Evolutionary conservation across 2,329 filamentous ascomycete genomes (phyloP).

Genomic region (Colletotrichum horii): DNA sequence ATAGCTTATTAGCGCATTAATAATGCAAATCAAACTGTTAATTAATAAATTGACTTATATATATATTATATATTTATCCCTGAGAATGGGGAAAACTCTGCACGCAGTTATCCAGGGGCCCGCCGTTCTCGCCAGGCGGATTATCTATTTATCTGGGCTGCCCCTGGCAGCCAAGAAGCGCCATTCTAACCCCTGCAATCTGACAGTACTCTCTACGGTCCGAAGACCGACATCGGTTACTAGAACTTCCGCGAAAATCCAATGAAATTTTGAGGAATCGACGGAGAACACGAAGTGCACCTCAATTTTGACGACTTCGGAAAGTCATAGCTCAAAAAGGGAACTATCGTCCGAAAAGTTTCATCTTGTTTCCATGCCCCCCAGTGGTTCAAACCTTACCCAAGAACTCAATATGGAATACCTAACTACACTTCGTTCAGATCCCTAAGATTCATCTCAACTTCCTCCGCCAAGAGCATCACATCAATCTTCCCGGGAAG

Average conservation of each 20-base stretch:
- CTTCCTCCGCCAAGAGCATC: neutral
- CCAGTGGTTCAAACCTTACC: neutral
- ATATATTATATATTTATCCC: no score
- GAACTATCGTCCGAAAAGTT: neutral
- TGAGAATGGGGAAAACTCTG: no score
- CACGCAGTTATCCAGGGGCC: no score
- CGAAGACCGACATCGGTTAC: neutral
- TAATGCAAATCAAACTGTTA: no score
- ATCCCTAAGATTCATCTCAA: neutral
- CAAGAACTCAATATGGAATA: neutral
- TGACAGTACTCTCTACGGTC: fast-evolving
- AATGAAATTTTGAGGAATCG: neutral
- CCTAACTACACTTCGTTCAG: fast-evolving
- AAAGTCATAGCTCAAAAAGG: neutral
- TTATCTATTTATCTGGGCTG: no score
- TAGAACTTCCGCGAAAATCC: neutral
- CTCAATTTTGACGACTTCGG: neutral
- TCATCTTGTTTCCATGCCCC: neutral
- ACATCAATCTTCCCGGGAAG: neutral
- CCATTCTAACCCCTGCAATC: no score
- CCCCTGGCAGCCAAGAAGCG: no score
- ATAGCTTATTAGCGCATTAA: no score
- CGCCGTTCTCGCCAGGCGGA: no score
- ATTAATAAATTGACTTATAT: no score
- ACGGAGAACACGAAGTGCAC: neutral